phyloP scores from a whole-genome alignment of 1,284 basidiomycete genomes.

The Ganoderma multipileum region DNA sequence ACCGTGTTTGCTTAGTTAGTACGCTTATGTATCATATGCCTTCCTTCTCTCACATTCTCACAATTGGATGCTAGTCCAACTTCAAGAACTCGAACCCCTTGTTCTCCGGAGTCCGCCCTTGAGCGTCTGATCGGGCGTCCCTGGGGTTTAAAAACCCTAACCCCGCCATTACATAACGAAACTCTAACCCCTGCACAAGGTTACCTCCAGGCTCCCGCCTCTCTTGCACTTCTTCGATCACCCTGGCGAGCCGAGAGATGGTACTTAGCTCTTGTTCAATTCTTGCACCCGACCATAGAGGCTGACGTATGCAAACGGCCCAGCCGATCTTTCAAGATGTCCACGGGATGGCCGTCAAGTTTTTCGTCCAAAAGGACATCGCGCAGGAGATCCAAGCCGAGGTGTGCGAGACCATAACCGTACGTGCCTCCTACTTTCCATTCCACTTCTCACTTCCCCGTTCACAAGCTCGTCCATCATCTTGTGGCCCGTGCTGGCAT shows the following conservation, averaged over 20 bases:
- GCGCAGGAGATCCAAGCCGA: constrained; percentile 68
- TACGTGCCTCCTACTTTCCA: constrained; percentile 41
- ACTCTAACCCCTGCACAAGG: constrained; percentile 41
- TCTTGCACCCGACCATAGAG: not conserved
- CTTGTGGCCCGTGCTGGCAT: constrained; percentile 4
- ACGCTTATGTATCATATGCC: constrained; percentile 20
- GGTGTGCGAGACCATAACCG: constrained; percentile 72
- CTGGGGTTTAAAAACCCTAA: constrained; percentile 40
- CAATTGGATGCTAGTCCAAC: not conserved
- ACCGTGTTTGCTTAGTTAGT: constrained; percentile 7
- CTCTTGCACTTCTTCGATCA: constrained; percentile 8
- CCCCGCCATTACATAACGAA: constrained; percentile 36
- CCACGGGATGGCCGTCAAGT: constrained; percentile 72
- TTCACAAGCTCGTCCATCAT: not conserved
- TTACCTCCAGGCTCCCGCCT: constrained; percentile 24
- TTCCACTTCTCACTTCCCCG: not conserved
- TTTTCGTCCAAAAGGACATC: constrained; percentile 83
- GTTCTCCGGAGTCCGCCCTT: too few relatives aligned
- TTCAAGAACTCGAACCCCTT: not conserved
- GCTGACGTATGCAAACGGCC: constrained; percentile 22
- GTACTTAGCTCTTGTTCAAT: constrained; percentile 25
- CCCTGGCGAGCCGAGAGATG: constrained; percentile 28
- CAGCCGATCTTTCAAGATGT: constrained; percentile 73
- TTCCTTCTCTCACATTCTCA: not conserved
- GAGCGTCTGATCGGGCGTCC: constrained; percentile 11